phyloP scores from a whole-genome alignment of 495 filamentous ascomycete species.

The Podospora sp. region DNA sequence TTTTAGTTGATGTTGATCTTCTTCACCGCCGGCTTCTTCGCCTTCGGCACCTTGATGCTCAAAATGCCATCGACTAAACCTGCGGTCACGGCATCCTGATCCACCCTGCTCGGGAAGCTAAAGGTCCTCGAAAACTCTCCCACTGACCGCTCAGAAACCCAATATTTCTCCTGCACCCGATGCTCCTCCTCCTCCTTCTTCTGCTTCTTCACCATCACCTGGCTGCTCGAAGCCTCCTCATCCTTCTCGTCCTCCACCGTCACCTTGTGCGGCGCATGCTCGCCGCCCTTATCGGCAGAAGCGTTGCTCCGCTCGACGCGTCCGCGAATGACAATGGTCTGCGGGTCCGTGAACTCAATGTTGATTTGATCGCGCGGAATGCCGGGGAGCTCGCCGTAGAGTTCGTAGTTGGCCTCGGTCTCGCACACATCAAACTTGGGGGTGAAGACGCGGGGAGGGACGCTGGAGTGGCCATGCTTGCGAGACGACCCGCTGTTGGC shows the following conservation, averaged over 20 bases:
- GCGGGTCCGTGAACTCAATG: conserved; percentile 81
- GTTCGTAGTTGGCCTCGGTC: conserved; percentile 65
- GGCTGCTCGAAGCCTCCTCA: conserved; percentile 20
- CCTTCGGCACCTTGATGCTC: conserved; percentile 76
- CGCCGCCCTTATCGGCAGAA: conserved; percentile 25
- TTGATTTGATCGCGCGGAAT: conserved; percentile 73
- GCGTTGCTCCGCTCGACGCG: conserved; percentile 61
- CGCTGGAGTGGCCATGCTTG: background rate
- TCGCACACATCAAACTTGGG: conserved; percentile 79
- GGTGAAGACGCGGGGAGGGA: conserved; percentile 26
- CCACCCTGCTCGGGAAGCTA: conserved; percentile 71
- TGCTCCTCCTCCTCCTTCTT: conserved; percentile 4
- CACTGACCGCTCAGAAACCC: conserved; percentile 76
- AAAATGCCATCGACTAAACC: conserved; percentile 62
- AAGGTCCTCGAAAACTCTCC: conserved; percentile 82
- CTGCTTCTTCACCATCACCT: conserved; percentile 12
- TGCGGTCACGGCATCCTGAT: conserved; percentile 78
- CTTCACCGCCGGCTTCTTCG: conserved; percentile 45
- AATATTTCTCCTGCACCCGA: conserved; percentile 58
- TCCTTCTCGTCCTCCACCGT: conserved; percentile 35
- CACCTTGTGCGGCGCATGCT: conserved; percentile 37
- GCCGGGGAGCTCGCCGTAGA: conserved; percentile 88
- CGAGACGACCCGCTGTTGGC: background rate
- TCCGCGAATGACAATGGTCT: conserved; percentile 76
- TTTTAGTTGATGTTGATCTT: conserved; percentile 24